A percentile compares a stretch with the other conserved stretches of the same genome.
Evolutionary conservation across 2,329 filamentous ascomycete species (phyloP).

Genomic region (Niveomyces coronatus): DNA sequence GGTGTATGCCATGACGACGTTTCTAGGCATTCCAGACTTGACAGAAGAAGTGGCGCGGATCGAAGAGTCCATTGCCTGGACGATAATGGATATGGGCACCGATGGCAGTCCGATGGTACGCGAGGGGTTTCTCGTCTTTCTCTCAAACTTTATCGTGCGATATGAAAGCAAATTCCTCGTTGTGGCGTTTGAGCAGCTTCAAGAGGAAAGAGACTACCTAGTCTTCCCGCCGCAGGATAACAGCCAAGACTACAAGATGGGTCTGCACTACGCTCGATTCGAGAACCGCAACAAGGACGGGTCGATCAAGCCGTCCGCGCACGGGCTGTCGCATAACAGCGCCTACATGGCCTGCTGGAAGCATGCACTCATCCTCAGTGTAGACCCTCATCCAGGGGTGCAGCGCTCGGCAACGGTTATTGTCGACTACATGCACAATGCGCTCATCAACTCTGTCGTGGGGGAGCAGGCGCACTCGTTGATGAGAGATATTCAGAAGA

Average conservation of each 20-base stretch:
- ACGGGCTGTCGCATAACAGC: conserved; percentile 69
- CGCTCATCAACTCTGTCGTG: conserved; percentile 67
- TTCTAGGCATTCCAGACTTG: conserved; percentile 85
- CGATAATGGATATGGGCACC: conserved; percentile 80
- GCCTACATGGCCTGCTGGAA: conserved; percentile 94
- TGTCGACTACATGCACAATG: conserved; percentile 73
- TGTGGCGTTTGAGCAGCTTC: conserved; percentile 79
- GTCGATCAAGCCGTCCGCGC: conserved; percentile 43
- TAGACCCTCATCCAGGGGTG: conserved; percentile 91
- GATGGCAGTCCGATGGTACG: conserved; percentile 92
- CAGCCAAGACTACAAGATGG: conserved; percentile 49
- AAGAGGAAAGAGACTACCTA: conserved; percentile 68
- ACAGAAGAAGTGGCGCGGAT: conserved; percentile 85
- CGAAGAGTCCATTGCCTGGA: conserved; percentile 83
- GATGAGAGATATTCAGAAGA: conserved; percentile 61
- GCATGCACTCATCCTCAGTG: conserved; percentile 77
- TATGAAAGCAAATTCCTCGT: conserved; percentile 92
- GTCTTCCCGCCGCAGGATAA: conserved; percentile 45
- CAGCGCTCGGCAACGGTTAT: conserved; percentile 76
- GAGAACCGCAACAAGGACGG: conserved; percentile 48
- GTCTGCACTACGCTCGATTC: conserved; percentile 48
- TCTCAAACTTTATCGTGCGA: conserved; percentile 80
- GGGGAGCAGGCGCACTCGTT: conserved; percentile 58
- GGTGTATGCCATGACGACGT: conserved; percentile 86
- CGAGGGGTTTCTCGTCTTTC: conserved; percentile 85